Evolutionary conservation across 805 yeast species (phyloP), one percentile per base, ranked within the genome.

Genomic region (Limtongozyma cylindracea): DNA sequence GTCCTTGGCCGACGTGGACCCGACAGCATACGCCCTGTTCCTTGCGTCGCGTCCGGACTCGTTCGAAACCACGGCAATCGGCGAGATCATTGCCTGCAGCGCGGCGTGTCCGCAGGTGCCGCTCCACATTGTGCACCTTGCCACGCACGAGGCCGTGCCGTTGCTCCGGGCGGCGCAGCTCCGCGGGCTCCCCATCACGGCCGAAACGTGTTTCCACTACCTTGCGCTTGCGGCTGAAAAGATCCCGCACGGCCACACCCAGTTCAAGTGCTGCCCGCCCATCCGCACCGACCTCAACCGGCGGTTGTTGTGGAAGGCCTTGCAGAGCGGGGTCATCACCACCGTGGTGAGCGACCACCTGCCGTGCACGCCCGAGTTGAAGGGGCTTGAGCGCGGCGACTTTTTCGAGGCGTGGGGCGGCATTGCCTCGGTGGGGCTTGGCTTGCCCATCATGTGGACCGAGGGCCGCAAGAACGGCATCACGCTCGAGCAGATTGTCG

Each of bases 351-450:
- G 91, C 8, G 96, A 82, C 42, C 96, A 82, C 45, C 76, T 93
- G 4, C 96, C 95, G 3, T 82, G 96, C 45, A 77, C 93, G 0
- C 92, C 95, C 0, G 77, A 77, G 27, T 52, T 82, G 35, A 82
- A 82, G 43, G 73, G 76, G 12, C 51, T 78, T 23, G 70, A 64
- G 8, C 54, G 62, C 27, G 94, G 94, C 19, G 92, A 82, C 39
- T 82, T 82, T 40, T 64, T 82, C 33, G 60, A 68, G 17, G 91
- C 95, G 3, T 82, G 96, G 96, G 96, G 95, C 17, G 96, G 96
- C 7, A 78, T 82, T 19, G 58, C 92, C 2, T 74, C 92, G 2
- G 91, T 82, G 16, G 96, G 96, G 0, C 61, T 84, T 19, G 95
- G 95, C 0, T 53, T 82, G 21, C 74, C 91, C 0, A 57, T 80